Evolutionary conservation across 2,329 filamentous ascomycete species (phyloP).

Genomic region (Penicillium thymicola): DNA sequence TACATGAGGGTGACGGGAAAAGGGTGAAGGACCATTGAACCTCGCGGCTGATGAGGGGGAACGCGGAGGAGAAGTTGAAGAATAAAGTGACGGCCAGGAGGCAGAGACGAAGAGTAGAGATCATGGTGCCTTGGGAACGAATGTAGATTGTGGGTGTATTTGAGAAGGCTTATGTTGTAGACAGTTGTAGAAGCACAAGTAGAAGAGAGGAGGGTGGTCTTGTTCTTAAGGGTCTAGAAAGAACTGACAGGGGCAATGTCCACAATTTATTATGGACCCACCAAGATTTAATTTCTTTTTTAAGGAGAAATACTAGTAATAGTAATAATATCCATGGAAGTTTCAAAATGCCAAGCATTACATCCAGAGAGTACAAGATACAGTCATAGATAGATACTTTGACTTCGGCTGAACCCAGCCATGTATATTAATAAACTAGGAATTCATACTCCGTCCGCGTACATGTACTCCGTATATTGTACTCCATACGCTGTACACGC

Average conservation of each 20-base stretch:
- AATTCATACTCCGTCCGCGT: neutral
- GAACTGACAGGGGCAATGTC: conserved; percentile 1
- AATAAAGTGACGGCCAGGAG: conserved; percentile 9
- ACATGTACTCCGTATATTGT: neutral
- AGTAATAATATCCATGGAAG: neutral
- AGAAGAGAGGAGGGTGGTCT: neutral
- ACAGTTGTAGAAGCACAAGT: neutral
- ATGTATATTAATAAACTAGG: neutral
- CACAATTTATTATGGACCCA: conserved; percentile 8
- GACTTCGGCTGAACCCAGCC: neutral
- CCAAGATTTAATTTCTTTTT: neutral
- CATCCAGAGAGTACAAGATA: too few relatives aligned
- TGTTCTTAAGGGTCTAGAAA: neutral
- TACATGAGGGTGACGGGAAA: conserved; percentile 17
- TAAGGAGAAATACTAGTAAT: too few relatives aligned
- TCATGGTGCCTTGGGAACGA: neutral
- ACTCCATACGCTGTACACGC: too few relatives aligned
- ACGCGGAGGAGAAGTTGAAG: conserved; percentile 12
- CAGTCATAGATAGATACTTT: conserved; percentile 3
- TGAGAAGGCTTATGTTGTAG: neutral
- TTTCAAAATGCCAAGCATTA: neutral
- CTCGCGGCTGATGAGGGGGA: conserved; percentile 18
- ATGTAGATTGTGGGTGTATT: neutral
- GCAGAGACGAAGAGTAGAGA: conserved; percentile 6
- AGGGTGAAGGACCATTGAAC: conserved; percentile 24